Base-by-base conservation (phyloP, 192 early-diverging fungal genomes). In the Radiomyces spectabilis region DNA sequence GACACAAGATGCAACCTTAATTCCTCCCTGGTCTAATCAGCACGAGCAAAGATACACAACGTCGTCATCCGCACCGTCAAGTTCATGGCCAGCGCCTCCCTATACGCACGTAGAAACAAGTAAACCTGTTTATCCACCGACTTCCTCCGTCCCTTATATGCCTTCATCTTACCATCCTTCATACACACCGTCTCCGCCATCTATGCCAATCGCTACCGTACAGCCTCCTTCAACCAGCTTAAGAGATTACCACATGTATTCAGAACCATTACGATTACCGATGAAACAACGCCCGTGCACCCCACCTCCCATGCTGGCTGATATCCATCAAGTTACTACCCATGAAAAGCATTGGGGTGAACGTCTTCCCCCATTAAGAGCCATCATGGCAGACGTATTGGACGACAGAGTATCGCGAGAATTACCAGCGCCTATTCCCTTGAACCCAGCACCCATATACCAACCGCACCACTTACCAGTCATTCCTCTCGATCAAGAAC, bases 321-420 rank as follows among this genome's bases (percentile, higher is more conserved):
- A 43, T 44, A 35, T 42, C 12, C 37, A 40, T 12, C 37, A 42
- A 15, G 16, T 33, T 19, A n/a, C 57, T 22, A 43, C 44, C 29
- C 29, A 22, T 22, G 31, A 51, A 18, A n/a, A 50, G 4, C 6
- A 18, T 8, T 53, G 59, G 59, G 51, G 51, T 27, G 22, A 53
- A 1, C 40, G 33, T 9, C 13, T 61, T 4, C 59, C 59, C 32
- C 59, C 59, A 15, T 34, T 61, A 27, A 52, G 35, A 8, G 32
- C 19, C 9, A 61, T 61, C 21, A 61, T 61, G 40, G 32, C 35
- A 15, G 40, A 45, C 39, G 13, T 29, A 1, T 15, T 27, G 18
- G 30, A 24, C 25, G 30, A 46, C 18, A n/a, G 18, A 5, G 18
- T 7, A 7, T 13, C 30, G 30, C 13, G 25, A 46, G 25, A 27